phyloP scores from a whole-genome alignment of 176 grass and related monocot genomes.

The Aechmea fasciata region DNA sequence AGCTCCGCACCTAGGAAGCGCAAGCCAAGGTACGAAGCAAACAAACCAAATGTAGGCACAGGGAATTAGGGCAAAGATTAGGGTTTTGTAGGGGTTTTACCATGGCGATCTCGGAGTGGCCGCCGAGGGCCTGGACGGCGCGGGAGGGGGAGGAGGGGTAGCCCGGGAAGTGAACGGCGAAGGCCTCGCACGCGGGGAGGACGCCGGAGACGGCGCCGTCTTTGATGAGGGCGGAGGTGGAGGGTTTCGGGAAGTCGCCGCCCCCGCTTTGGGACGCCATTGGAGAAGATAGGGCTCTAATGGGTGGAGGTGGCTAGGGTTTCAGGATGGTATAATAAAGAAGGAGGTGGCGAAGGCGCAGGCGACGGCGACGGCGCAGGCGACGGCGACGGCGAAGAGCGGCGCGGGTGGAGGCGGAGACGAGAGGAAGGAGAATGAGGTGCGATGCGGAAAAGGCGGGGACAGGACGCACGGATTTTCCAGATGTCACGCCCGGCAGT shows the following conservation, averaged over 20 bases:
- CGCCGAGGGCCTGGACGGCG: conserved; percentile 48
- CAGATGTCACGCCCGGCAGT: too few species aligned
- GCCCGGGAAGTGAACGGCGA: conserved; percentile 68
- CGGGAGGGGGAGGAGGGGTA: conserved; percentile 56
- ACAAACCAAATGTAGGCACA: background rate
- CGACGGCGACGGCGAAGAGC: too few species aligned
- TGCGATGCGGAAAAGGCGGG: too few species aligned
- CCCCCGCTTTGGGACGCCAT: background rate
- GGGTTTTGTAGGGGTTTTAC: conserved; percentile 5
- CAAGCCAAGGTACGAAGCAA: background rate
- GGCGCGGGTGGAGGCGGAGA: too few species aligned
- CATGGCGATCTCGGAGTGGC: conserved; percentile 51
- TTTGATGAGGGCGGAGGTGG: conserved; percentile 27
- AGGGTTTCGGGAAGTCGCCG: conserved; percentile 5
- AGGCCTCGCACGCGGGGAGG: conserved; percentile 41
- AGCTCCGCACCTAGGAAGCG: conserved; percentile 31
- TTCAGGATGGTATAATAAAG: too few species aligned
- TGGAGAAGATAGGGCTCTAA: background rate
- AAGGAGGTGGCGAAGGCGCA: too few species aligned
- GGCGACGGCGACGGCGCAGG: too few species aligned
- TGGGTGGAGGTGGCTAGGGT: too few species aligned
- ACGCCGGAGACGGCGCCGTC: conserved; percentile 44
- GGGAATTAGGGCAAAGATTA: background rate
- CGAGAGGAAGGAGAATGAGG: too few species aligned
- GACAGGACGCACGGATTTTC: too few species aligned